Conservation (phyloP, 2,329 filamentous ascomycete genomes). For the Colletotrichum theobromicola region DNA sequence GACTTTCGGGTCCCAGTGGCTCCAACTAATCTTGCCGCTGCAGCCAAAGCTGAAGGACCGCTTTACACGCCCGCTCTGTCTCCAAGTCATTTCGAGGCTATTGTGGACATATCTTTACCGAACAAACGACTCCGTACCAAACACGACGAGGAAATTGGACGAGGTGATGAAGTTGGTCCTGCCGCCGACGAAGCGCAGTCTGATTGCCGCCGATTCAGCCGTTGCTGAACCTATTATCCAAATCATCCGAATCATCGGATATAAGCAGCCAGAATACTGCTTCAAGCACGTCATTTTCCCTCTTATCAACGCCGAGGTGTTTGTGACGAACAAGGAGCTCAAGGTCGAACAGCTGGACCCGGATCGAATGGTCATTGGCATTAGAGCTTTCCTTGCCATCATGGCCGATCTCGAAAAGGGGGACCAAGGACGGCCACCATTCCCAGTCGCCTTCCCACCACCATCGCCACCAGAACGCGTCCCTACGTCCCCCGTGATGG, state of each 20-base stretch:
- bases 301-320: constrained; percentile 90
- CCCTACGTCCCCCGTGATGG: constrained; percentile 55
- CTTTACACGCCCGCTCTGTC: constrained; percentile 74
- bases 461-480: constrained; percentile 45
- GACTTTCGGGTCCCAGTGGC: constrained; percentile 84
- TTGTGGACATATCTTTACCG: constrained; percentile 96
- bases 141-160: constrained; percentile 80
- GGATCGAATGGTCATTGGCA: constrained; percentile 96
- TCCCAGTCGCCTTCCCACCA: constrained; percentile 70
- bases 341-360: constrained; percentile 94
- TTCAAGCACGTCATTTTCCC: constrained; percentile 94
- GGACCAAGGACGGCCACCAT: constrained; percentile 78
- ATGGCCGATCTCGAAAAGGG: constrained; percentile 92
- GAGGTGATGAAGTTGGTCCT: constrained; percentile 87
- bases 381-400: constrained; percentile 89
- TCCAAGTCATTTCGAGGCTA: constrained; percentile 88
- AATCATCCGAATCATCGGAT: constrained; percentile 92
- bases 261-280: constrained; percentile 91
- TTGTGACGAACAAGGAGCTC: constrained; percentile 75
- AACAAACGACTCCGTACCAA: constrained; percentile 72
- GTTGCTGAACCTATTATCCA: constrained; percentile 91
- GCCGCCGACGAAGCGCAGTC: constrained; percentile 78
- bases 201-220: constrained; percentile 82
- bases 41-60: constrained; percentile 87
- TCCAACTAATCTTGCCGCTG: constrained; percentile 77